phyloP scores from a whole-genome alignment of 768 basidiomycete species.

The Phylloporus sp. region DNA sequence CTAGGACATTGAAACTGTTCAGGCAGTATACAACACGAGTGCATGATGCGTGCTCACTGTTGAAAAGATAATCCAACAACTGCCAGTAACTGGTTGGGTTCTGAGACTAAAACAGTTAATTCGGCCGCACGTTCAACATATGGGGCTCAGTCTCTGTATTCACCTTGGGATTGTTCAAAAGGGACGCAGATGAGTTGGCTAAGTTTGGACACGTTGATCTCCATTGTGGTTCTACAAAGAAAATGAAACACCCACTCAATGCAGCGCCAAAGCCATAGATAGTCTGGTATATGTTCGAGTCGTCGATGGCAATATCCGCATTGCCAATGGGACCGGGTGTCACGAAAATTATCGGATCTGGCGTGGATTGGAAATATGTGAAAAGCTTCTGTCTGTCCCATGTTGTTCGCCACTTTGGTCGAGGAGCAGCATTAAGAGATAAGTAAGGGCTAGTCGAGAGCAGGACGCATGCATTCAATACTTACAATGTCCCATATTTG shows the following conservation, averaged over 20 bases:
- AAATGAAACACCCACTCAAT: constrained; percentile 45
- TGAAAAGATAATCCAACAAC: constrained; percentile 57
- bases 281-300: constrained; percentile 51
- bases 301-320: constrained; percentile 62
- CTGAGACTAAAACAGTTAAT: constrained; percentile 34
- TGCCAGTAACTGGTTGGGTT: constrained; percentile 57
- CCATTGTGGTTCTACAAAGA: background rate
- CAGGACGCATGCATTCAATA: background rate
- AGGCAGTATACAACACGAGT: background rate
- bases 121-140: background rate
- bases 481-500: constrained; percentile 55
- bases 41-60: constrained; percentile 20
- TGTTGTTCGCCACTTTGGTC: constrained; percentile 54
- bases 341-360: constrained; percentile 31
- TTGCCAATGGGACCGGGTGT: constrained; percentile 49
- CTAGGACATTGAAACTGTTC: constrained; percentile 20
- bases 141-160: constrained; percentile 14
- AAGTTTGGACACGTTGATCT: constrained; percentile 1
- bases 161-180: constrained; percentile 62
- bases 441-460: constrained; percentile 4
- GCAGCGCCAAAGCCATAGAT: constrained; percentile 67
- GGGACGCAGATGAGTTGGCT: constrained; percentile 71
- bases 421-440: background rate
- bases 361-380: constrained; percentile 28
- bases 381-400: constrained; percentile 31